phyloP scores from a whole-genome alignment of 2,329 filamentous ascomycete species.

The Aspergillus ibericus region DNA sequence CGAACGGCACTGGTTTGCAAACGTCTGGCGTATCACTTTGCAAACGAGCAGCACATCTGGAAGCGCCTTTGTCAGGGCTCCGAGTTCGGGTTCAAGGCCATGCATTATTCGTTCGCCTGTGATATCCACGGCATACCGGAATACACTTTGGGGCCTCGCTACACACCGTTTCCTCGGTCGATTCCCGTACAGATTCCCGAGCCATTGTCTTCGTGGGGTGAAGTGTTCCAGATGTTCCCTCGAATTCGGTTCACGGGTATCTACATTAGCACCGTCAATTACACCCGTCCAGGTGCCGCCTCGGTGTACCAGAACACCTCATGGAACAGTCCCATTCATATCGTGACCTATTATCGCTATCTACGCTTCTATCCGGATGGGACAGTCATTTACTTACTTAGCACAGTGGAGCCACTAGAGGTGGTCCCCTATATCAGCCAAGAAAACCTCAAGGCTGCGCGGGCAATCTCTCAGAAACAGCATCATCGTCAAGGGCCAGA shows the following conservation, averaged over 20 bases:
- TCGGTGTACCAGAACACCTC: slow-evolving; percentile 65
- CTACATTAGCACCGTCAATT: slow-evolving; percentile 97
- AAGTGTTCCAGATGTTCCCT: slow-evolving; percentile 77
- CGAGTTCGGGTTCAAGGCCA: slow-evolving; percentile 75
- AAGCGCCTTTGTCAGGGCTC: slow-evolving; percentile 68
- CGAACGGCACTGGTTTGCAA: slow-evolving; percentile 82
- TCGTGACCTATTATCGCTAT: slow-evolving; percentile 97
- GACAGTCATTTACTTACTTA: slow-evolving; percentile 74
- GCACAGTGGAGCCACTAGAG: slow-evolving; percentile 77
- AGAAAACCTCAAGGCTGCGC: slow-evolving; percentile 58
- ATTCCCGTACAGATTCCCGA: slow-evolving; percentile 33
- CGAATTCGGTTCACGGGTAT: slow-evolving; percentile 91
- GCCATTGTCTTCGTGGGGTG: slow-evolving; percentile 55
- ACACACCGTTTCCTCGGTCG: slow-evolving; percentile 37
- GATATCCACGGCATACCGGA: slow-evolving; percentile 53
- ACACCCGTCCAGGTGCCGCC: slow-evolving; percentile 77
- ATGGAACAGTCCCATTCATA: slow-evolving; percentile 83
- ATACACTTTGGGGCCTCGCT: slow-evolving; percentile 32
- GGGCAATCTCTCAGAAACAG: slow-evolving; percentile 31
- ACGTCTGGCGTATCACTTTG: slow-evolving; percentile 78
- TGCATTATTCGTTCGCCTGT: slow-evolving; percentile 77
- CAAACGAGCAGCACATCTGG: slow-evolving; percentile 85
- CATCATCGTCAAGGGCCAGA: slow-evolving; percentile 42
- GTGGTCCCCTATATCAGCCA: slow-evolving; percentile 81
- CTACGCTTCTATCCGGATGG: slow-evolving; percentile 93